Conservation (phyloP, 306 rosid genomes). For the Trifolium subterraneum region DNA sequence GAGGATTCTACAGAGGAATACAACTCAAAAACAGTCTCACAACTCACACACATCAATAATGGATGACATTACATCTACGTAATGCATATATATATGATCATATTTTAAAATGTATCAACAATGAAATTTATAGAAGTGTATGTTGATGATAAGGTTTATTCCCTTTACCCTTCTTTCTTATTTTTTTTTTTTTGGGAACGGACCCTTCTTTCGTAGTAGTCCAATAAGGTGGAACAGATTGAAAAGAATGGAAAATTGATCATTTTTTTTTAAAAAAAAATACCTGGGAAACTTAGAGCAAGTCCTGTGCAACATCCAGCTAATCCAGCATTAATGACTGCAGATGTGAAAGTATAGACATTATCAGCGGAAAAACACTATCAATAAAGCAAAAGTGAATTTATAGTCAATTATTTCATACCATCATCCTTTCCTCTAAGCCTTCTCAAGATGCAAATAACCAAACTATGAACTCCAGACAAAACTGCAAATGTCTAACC, state of each 20-base stretch:
- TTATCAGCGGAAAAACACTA: slow-evolving; percentile 16
- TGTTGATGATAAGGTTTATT: neutral
- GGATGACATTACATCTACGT: neutral
- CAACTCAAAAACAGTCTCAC: neutral
- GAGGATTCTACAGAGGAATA: slow-evolving; percentile 3
- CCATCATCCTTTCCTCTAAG: slow-evolving; percentile 98
- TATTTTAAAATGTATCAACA: neutral
- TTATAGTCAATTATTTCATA: slow-evolving; percentile 40
- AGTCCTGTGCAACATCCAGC: slow-evolving; percentile 99
- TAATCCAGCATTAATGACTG: slow-evolving; percentile 94
- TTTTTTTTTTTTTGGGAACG: neutral
- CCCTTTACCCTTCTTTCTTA: slow-evolving; percentile 12
- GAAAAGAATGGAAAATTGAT: neutral
- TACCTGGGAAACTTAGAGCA: slow-evolving; percentile 97
- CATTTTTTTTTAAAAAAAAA: neutral
- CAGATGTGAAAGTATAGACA: slow-evolving; percentile 39
- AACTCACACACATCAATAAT: neutral
- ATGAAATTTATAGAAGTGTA: slow-evolving; percentile 22
- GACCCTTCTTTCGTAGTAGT: neutral
- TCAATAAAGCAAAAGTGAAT: slow-evolving; percentile 1
- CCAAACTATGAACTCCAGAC: slow-evolving; percentile 98
- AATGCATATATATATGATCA: neutral
- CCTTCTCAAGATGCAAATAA: slow-evolving; percentile 87
- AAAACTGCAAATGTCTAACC: slow-evolving; percentile 92
- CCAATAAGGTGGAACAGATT: slow-evolving; percentile 20